phyloP scores from a whole-genome alignment of 2,329 filamentous ascomycete species.

The Fusarium fujikuroi region DNA sequence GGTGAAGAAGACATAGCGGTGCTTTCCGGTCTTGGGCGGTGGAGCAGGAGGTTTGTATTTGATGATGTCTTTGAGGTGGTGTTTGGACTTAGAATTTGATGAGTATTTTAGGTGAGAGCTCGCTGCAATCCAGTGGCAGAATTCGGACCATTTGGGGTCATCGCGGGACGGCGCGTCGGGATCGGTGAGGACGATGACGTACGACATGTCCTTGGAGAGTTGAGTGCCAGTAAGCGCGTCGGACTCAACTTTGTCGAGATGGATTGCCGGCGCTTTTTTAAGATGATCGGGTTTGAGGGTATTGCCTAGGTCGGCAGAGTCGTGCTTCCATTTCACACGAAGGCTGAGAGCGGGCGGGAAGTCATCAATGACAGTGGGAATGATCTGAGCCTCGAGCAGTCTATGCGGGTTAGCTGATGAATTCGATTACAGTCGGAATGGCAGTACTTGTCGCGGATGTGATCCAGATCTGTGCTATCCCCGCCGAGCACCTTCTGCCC shows the following conservation, averaged over 20 bases:
- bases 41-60: slow-evolving; percentile 35
- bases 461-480: not conserved
- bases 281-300: slow-evolving; percentile 17
- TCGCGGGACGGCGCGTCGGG: slow-evolving; percentile 38
- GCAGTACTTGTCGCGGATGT: slow-evolving; percentile 17
- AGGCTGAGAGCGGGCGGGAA: slow-evolving; percentile 28
- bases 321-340: slow-evolving; percentile 24
- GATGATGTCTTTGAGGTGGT: slow-evolving; percentile 17
- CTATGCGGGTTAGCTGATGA: not conserved
- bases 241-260: not conserved
- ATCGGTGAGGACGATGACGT: slow-evolving; percentile 31
- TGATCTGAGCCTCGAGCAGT: slow-evolving; percentile 22
- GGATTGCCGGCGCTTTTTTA: not conserved
- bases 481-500: not conserved
- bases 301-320: slow-evolving; percentile 31
- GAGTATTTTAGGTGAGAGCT: not conserved
- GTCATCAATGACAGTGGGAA: slow-evolving; percentile 35
- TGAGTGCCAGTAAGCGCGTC: not conserved
- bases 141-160: slow-evolving; percentile 38
- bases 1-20: slow-evolving; percentile 39
- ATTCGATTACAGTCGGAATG: accelerated
- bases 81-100: not conserved
- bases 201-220: not conserved
- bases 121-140: slow-evolving; percentile 38
- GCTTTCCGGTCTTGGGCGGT: slow-evolving; percentile 33